Evolutionary conservation across 345 rosid species (phyloP), one percentile per base, ranked within the genome.

Genomic region (Pistacia integerrima): DNA sequence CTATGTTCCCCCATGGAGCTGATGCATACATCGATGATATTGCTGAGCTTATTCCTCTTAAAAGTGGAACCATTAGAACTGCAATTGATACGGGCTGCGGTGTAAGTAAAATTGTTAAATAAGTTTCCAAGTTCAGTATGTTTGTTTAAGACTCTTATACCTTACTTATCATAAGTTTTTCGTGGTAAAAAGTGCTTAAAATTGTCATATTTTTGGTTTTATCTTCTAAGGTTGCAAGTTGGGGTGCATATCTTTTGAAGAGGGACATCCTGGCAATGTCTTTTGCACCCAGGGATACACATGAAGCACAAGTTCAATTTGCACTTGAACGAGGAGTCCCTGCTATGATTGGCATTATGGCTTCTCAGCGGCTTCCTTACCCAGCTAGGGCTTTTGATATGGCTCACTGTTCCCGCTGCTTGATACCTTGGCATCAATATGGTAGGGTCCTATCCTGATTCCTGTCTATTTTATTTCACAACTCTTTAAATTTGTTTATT

Each of bases 301-400:
- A 93, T 44, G 98, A 96, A 86, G 97, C 99, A 28, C 99, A 93
- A 73, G 99, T 96, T 36, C 94, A 91, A 79, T 96, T 96, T 80
- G 99, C 99, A 2, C 74, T 96, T 77, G 99, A 96, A 82, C 89
- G 99, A 13, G 99, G 99, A 81, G 97, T 96, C 79, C 99, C 99
- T 62, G 97, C 97, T 6, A 90, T 96, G 84, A 92, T 96, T 57
- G 97, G 94, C 54, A 78, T 96, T 63, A 88, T 96, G 97, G 92
- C 87, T 77, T 88, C 99, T 6, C 83, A 85, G 78, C 87, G 98
- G 74, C 94, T 91, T 86, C 97, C 98, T 71, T 96, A 91, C 78
- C 97, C 99, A 5, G 90, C 99, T 48, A 88, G 99, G 86, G 91
- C 98, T 79, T 96, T 96, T 52, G 99, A 96, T 79, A 85, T 96